Base-by-base conservation (phyloP, 1,284 basidiomycete genomes). In the Neotropicomus parvogracilis region DNA sequence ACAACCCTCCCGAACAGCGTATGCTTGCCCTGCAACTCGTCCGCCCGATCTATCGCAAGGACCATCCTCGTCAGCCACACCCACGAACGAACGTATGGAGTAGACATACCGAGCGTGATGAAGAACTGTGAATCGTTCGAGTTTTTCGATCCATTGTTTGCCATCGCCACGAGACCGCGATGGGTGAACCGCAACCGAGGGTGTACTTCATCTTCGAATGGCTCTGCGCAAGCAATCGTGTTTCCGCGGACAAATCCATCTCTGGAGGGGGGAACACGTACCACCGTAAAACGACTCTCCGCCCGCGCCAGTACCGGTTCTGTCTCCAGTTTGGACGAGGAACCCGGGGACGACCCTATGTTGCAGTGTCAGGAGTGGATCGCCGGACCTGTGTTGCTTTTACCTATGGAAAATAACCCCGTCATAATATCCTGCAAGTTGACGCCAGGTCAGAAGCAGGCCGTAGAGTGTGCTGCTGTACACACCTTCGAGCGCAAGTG, bases 251-350 rank as follows among this genome's bases (percentile, higher is more conserved):
- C 27, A 8, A 13, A 13, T 3, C 10, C n/a, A 12, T 20, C 39
- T 20, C 39, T 10, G 4, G 21, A 40, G n/a, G 33, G 11, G n/a
- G 2, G 19, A 9, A 21, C 46, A 54, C 79, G 38, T 47, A 88
- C 89, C 88, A 68, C 91, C 92, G 55, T 89, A 95, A 63, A 93
- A 87, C 1, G 90, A 93, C 64, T 94, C 92, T 55, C 95, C 95
- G 4, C 95, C 94, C 4, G 71, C 81, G 1, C 95, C 95, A 0
- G 91, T 94, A 0, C 92, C 92, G 0, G 93, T 94, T 49, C 81
- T 85, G 63, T 98, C 95, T n/a, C 95, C 95, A 2, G 93, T 92
- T 66, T 98, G 95, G 3, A 97, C 84, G 41, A 97, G 80, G 64
- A 98, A 97, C 26, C 81, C 80, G 2, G 92, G 88, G 4, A 95